Percentiles rank a stretch among this genome's conserved stretches.
These are phyloP conservation scores for Eucalyptus rudis DNA, from an alignment of 345 rosid species.

Conservation along the genomic window DNA sequence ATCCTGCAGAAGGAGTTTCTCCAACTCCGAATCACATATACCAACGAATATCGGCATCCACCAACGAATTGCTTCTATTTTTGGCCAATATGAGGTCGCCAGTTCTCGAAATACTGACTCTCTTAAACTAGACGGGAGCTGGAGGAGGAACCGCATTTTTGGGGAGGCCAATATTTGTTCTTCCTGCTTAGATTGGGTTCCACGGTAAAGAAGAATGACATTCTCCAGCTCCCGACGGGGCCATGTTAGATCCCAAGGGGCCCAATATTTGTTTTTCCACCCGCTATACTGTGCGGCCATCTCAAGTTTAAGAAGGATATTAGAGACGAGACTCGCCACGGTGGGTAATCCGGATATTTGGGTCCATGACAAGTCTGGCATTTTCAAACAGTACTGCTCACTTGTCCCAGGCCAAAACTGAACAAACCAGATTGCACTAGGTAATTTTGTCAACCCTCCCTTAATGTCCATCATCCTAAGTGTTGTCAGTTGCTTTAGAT, in stretches of 20 bases:
- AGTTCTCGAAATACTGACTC: neutral
- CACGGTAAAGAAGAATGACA: no score
- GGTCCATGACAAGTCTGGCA: no score
- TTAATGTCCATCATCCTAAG: fast-evolving
- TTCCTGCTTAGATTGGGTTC: no score
- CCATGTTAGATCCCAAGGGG: neutral
- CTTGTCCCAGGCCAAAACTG: no score
- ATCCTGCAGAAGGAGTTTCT: neutral
- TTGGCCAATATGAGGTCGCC: no score
- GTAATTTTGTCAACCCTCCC: neutral
- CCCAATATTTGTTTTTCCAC: no score
- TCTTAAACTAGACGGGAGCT: neutral
- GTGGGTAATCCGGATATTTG: neutral
- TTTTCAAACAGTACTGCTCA: no score
- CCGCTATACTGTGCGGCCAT: fast-evolving
- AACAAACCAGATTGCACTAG: fast-evolving
- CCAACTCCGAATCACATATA: neutral
- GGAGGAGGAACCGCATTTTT: neutral
- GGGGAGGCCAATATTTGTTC: neutral
- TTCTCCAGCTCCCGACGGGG: fast-evolving
- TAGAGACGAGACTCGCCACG: neutral
- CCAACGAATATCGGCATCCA: neutral
- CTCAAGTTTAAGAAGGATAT: neutral
- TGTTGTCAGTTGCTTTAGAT: neutral
- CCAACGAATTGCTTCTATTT: no score